Percentiles rank a stretch among this genome's conserved stretches.
phyloP scores from a whole-genome alignment of 2,329 filamentous ascomycete species.

The Cercospora brassicicola region DNA sequence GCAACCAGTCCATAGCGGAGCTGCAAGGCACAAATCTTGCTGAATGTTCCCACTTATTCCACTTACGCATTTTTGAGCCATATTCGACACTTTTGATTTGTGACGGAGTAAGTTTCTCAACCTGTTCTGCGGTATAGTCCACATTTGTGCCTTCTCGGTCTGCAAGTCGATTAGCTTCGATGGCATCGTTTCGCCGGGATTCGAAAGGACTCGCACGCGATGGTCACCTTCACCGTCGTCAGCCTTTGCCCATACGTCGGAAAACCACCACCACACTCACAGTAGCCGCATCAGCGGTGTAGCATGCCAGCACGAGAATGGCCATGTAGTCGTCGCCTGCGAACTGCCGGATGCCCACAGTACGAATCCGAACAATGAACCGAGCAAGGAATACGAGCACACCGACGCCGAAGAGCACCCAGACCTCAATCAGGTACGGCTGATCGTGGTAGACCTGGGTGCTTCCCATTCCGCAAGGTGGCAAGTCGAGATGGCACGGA shows the following conservation, averaged over 20 bases:
- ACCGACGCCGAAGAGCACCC: slow-evolving; percentile 38
- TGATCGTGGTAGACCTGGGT: slow-evolving; percentile 29
- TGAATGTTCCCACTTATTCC: not conserved
- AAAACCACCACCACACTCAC: slow-evolving; percentile 25
- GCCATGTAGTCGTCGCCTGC: slow-evolving; percentile 45
- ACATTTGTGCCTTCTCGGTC: slow-evolving; percentile 37
- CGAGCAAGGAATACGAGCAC: slow-evolving; percentile 38
- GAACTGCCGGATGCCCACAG: slow-evolving; percentile 42
- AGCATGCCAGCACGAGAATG: slow-evolving; percentile 40
- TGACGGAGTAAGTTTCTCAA: slow-evolving; percentile 30
- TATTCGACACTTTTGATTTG: slow-evolving; percentile 36
- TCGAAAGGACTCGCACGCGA: slow-evolving; percentile 17
- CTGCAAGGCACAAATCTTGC: not conserved
- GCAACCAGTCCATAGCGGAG: not conserved
- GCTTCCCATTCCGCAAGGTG: slow-evolving; percentile 20
- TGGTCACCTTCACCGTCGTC: slow-evolving; percentile 22
- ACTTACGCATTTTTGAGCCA: slow-evolving; percentile 40
- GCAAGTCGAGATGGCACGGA: slow-evolving; percentile 4
- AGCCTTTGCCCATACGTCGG: not conserved
- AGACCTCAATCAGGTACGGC: slow-evolving; percentile 27
- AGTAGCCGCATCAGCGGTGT: slow-evolving; percentile 41
- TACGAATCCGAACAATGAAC: slow-evolving; percentile 42
- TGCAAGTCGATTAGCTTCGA: slow-evolving; percentile 8
- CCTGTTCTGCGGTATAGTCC: slow-evolving; percentile 27
- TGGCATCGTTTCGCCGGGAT: not conserved